Base-by-base conservation (phyloP, 2,329 filamentous ascomycete species). In the Cephalotrichum gorgonifer region DNA sequence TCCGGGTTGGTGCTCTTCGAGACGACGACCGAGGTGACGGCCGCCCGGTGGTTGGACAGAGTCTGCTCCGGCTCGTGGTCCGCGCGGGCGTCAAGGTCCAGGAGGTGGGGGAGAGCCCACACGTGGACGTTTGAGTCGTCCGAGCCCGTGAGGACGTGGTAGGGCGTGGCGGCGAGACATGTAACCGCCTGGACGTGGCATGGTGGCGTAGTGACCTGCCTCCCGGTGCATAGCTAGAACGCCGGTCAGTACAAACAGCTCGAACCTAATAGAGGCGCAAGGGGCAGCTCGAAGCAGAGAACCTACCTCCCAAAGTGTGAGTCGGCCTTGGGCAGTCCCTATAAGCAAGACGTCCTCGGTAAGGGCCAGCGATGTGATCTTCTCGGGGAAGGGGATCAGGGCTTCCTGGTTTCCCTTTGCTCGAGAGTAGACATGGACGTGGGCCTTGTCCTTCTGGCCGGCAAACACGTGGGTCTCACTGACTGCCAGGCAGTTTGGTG, bases 261-360 rank as follows among this genome's bases (percentile, higher is more conserved):
- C 14, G 11, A 46, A 22, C 17, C 12, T n/a, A 43, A 43, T 20
- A 11, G 38, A n/a, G n/a, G 25, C 8, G 44, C 20, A 14, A 51
- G 44, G 50, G 26, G 51, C 54, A 54, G 45, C 41, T 23, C 52
- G 48, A 53, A 51, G 51, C 26, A 53, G 51, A 52, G 55, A 56
- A 54, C 64, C 67, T 65, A 93, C 88, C 83, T 98, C 93, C 93
- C 93, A 98, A 3, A 95, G 67, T 58, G 95, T 85, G 55, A 97
- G 66, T 50, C 90, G 81, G 15, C 93, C 93, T 56, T 89, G 88
- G 50, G 83, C 81, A 1, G 89, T 95, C 11, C 93, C 93, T 49
- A 95, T 65, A 49, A 88, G 71, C 54, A 95, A 72, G 45, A 94
- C 77, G 54, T 87, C 78, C 44, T 78, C 83, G 23, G 81, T 80